These are phyloP conservation scores for Thalassiosira ordinaria DNA, from an alignment of 352 stramenopile species.

Conservation along the genomic window DNA sequence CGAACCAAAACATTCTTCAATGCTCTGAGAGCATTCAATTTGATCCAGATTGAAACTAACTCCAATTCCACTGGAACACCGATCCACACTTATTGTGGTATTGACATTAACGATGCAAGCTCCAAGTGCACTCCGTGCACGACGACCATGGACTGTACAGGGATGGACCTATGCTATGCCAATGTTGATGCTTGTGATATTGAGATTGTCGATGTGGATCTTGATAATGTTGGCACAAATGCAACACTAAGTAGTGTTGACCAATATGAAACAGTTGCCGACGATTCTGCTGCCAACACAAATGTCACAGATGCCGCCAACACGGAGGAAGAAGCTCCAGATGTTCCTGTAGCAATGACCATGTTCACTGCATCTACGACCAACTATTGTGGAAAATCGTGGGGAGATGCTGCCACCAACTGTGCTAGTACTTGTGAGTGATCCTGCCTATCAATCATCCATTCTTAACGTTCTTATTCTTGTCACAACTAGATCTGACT, in stretches of 20 bases:
- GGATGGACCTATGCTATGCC: constrained; percentile 24
- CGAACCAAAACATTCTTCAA: constrained; percentile 40
- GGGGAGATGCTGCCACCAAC: constrained; percentile 23
- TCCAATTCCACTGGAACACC: constrained; percentile 2
- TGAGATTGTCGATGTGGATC: not conserved
- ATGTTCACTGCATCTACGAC: constrained; percentile 13
- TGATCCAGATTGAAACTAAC: constrained; percentile 37
- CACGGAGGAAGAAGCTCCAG: not conserved
- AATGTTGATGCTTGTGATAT: constrained; percentile 9
- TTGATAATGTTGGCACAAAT: constrained; percentile 9
- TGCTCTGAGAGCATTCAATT: constrained; percentile 42
- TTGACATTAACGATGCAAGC: constrained; percentile 14
- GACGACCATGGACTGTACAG: constrained; percentile 24
- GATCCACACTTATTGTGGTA: constrained; percentile 25
- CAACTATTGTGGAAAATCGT: constrained; percentile 40
- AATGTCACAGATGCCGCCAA: not conserved
- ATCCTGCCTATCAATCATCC: not conserved
- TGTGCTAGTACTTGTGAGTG: constrained; percentile 28
- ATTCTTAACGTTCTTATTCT: too few relatives aligned
- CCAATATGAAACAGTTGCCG: too few relatives aligned
- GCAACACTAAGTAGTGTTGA: too few relatives aligned
- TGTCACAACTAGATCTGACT: too few relatives aligned
- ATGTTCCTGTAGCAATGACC: constrained; percentile 1
- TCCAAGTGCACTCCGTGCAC: constrained; percentile 19
- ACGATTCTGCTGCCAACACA: not conserved